Conservation (phyloP, 129 eudicot genomes). For the Artemisia annua region DNA sequence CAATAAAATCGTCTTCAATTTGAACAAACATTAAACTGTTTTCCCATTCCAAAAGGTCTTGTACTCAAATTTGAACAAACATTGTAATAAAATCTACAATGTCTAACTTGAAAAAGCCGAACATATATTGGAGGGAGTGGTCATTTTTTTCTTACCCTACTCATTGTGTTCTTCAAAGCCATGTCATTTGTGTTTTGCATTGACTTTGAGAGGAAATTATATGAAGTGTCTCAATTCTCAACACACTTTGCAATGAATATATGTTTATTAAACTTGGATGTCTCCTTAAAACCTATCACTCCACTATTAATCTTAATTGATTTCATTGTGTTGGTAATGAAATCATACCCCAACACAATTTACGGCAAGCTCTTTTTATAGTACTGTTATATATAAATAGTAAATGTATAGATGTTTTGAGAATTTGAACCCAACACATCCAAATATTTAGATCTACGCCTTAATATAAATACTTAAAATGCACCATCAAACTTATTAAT, state of each 20-base stretch:
- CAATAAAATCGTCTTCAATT: not conserved
- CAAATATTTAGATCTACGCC: not conserved
- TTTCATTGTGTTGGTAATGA: slow-evolving; percentile 19
- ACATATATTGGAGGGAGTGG: slow-evolving; percentile 27
- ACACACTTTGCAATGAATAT: slow-evolving; percentile 33
- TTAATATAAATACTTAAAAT: no score
- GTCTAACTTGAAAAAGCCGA: slow-evolving; percentile 12
- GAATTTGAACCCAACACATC: not conserved
- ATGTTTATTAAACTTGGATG: slow-evolving; percentile 27
- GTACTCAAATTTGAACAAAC: not conserved
- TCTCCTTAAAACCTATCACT: slow-evolving; percentile 39
- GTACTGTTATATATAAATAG: not conserved
- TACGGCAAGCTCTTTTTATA: slow-evolving; percentile 10
- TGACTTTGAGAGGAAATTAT: slow-evolving; percentile 33
- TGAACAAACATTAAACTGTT: not conserved
- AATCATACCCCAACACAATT: slow-evolving; percentile 34
- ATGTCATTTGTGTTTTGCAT: slow-evolving; percentile 35
- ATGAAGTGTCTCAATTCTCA: slow-evolving; percentile 32
- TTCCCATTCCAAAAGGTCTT: not conserved
- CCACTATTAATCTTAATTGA: slow-evolving; percentile 24
- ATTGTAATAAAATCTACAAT: not conserved
- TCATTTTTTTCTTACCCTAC: slow-evolving; percentile 36
- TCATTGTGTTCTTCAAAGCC: slow-evolving; percentile 39
- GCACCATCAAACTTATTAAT: no score
- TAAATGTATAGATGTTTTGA: not conserved